A percentile compares a stretch with the other conserved stretches of the same genome.
phyloP scores from a whole-genome alignment of 306 rosid genomes.

The Dryas alaskensis region DNA sequence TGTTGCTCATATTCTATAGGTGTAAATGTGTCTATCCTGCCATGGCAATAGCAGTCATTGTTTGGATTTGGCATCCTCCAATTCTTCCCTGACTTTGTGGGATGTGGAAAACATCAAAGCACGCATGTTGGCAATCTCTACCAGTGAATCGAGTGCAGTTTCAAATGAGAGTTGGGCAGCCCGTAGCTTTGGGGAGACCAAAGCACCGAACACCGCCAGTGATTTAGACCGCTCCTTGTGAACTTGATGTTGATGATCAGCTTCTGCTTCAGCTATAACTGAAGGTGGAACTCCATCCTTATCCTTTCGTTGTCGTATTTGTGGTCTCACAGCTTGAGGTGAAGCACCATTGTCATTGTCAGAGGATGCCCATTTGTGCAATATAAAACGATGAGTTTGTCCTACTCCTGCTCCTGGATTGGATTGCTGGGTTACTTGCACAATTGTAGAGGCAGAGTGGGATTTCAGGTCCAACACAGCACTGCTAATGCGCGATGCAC shows the following conservation, averaged over 20 bases:
- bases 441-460: conserved; percentile 62
- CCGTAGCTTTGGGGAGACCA: conserved; percentile 91
- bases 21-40: conserved; percentile 84
- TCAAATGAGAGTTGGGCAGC: conserved; percentile 82
- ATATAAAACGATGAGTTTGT: conserved; percentile 42
- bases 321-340: conserved; percentile 15
- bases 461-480: conserved; percentile 65
- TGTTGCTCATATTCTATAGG: conserved; percentile 87
- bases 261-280: conserved; percentile 46
- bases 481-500: conserved; percentile 63
- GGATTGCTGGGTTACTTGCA: conserved; percentile 39
- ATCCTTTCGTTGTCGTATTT: conserved; percentile 40
- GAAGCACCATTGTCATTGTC: conserved; percentile 26
- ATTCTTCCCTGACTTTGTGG: conserved; percentile 47
- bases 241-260: conserved; percentile 33
- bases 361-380: conserved; percentile 71
- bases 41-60: conserved; percentile 59
- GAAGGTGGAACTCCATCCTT: conserved; percentile 28
- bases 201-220: conserved; percentile 63
- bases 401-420: conserved; percentile 28
- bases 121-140: conserved; percentile 75
- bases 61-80: conserved; percentile 36
- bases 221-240: conserved; percentile 64
- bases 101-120: conserved; percentile 50
- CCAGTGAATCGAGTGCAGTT: conserved; percentile 72